Evolutionary conservation across 257 asterid species (phyloP), one percentile per base, ranked within the genome.

Genomic region (Ilex asprella): DNA sequence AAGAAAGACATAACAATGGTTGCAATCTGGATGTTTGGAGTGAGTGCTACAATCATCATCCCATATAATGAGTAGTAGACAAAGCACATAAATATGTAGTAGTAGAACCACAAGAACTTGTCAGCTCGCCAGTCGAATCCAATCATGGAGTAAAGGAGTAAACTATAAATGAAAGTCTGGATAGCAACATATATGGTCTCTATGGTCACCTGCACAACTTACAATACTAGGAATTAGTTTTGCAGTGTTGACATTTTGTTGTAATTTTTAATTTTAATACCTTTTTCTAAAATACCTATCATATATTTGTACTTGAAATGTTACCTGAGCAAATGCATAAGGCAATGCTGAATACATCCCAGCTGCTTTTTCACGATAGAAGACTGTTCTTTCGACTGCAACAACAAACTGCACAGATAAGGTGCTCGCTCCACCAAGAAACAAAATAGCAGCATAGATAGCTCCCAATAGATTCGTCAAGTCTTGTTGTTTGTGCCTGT

Each of bases 231-330:
- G 52, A 12, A 7, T 47, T 67, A 49, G 61, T 59, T 67, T 31
- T 65, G 56, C 27, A 65, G 56, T n/a, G 72, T 67, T 16, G 59
- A 60, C 59, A 59, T 65, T 14, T 65, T 65, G 55, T 67, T 59
- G 21, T 59, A 67, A n/a, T 59, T 67, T 14, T 66, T 3, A 30
- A 29, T 58, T 30, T 41, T 14, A 46, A 46, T 14, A 10, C 15
- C 52, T 21, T 21, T 21, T 21, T 21, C 27, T 21, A 21, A 21
- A 2, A 46, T 35, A 35, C 41, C 41, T 35, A 8, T 35, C 41
- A 35, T 3, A 35, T 4, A 35, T 35, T 35, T 35, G 41, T 35
- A 35, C 8, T 35, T 35, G 41, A 35, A 35, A 35, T 3, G 41
- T 46, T 46, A 46, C 52, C 52, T 46, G 52, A 10, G 52, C 52